Percentiles rank a stretch among this genome's conserved stretches.
Evolutionary conservation across 2,329 filamentous ascomycete species (phyloP).

Genomic region (Lithohypha guttulata): DNA sequence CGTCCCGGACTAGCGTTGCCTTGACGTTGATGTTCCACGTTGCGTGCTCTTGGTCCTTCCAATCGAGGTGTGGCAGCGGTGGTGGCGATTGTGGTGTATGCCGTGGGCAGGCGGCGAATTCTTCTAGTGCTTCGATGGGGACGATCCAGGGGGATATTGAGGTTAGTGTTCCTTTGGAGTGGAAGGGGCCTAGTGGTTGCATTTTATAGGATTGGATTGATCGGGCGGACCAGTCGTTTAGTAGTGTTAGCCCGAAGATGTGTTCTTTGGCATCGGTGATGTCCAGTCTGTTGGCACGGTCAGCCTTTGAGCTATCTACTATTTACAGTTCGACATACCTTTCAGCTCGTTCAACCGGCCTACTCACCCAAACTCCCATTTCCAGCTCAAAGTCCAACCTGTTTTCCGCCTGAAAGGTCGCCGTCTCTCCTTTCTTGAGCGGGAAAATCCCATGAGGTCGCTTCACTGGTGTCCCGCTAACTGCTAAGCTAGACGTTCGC

Average conservation of each 20-base stretch:
- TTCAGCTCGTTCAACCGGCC: constrained; percentile 30
- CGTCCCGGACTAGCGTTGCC: constrained; percentile 13
- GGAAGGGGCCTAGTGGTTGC: constrained; percentile 48
- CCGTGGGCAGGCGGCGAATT: constrained; percentile 4
- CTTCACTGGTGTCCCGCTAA: constrained; percentile 28
- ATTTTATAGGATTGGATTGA: constrained; percentile 54
- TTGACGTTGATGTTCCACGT: constrained; percentile 14
- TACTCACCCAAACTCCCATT: constrained; percentile 36
- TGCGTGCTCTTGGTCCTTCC: constrained; percentile 7
- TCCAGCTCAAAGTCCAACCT: constrained; percentile 42
- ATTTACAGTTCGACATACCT: background rate
- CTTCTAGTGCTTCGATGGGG: constrained; percentile 44
- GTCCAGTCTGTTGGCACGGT: no score
- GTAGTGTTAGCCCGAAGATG: constrained; percentile 51
- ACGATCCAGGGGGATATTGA: constrained; percentile 50
- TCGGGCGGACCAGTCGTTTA: constrained; percentile 32
- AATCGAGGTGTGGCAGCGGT: constrained; percentile 12
- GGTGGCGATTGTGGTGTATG: constrained; percentile 8
- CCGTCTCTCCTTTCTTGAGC: background rate
- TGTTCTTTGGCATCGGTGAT: constrained; percentile 40
- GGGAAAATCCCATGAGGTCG: constrained; percentile 38
- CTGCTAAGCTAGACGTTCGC: constrained; percentile 10
- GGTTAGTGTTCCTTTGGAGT: constrained; percentile 49
- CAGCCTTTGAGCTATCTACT: background rate
- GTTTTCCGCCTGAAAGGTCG: constrained; percentile 28